Evolutionary conservation across 306 rosid genomes (phyloP).

Genomic region (Mimosa pudica): DNA sequence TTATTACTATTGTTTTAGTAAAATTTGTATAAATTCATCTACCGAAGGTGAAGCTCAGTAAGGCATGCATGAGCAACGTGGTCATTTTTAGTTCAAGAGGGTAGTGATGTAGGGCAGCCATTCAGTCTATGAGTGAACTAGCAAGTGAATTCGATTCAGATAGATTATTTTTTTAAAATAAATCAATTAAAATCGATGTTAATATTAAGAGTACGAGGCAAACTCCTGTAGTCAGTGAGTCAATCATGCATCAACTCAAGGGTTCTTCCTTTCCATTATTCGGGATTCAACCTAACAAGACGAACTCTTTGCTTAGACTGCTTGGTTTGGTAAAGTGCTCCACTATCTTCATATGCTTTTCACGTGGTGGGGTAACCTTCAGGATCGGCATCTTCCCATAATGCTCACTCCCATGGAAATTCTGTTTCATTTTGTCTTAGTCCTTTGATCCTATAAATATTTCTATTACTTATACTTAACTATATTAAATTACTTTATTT

Average conservation of each 20-base stretch:
- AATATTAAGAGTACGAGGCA: no score
- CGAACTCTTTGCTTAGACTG: not conserved
- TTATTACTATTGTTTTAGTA: no score
- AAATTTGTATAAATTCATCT: no score
- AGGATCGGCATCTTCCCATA: not conserved
- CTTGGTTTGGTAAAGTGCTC: not conserved
- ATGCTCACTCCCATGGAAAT: not conserved
- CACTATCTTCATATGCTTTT: not conserved
- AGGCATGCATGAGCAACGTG: no score
- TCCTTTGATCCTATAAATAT: not conserved
- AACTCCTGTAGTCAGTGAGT: no score
- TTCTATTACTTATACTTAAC: not conserved
- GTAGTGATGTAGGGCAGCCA: no score
- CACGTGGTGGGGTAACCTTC: not conserved
- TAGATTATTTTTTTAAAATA: no score
- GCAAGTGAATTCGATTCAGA: no score
- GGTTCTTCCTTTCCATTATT: not conserved
- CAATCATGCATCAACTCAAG: not conserved
- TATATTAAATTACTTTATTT: not conserved
- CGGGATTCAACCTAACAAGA: not conserved
- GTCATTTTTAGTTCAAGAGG: no score
- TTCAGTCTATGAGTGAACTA: no score
- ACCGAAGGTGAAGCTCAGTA: no score
- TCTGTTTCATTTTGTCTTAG: not conserved
- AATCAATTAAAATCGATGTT: no score